Percentiles rank a stretch among this genome's conserved stretches.
These are phyloP conservation scores for Spathaspora girioi DNA, from an alignment of 805 yeast genomes.

Conservation along the genomic window DNA sequence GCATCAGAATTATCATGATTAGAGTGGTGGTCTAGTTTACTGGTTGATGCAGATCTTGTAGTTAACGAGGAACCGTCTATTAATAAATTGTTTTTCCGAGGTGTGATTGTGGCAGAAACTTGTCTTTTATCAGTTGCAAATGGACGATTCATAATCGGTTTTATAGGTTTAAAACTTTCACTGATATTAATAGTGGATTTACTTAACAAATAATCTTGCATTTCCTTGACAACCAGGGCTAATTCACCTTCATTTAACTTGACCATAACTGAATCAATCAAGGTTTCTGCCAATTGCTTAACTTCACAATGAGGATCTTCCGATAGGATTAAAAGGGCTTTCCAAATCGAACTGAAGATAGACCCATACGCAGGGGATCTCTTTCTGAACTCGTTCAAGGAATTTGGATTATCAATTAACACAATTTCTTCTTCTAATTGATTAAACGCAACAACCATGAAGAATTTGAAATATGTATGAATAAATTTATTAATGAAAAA, in stretches of 20 bases:
- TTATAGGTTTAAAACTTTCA: constrained; percentile 37
- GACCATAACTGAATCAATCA: constrained; percentile 69
- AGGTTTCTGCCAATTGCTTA: constrained; percentile 62
- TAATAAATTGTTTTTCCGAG: constrained; percentile 22
- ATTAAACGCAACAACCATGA: constrained; percentile 81
- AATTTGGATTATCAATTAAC: constrained; percentile 56
- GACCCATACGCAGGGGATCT: constrained; percentile 83
- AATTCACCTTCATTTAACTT: constrained; percentile 64
- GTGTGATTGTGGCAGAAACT: constrained; percentile 17
- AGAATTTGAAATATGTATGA: constrained; percentile 63
- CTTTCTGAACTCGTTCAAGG: constrained; percentile 61
- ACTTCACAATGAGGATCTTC: constrained; percentile 90
- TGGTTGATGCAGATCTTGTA: constrained; percentile 27
- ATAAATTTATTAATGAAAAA: constrained; percentile 75
- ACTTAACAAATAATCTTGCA: constrained; percentile 61
- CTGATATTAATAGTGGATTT: constrained; percentile 40
- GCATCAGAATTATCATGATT: constrained; percentile 12
- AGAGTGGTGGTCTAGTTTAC: constrained; percentile 12
- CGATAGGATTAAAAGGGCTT: constrained; percentile 70
- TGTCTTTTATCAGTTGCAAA: constrained; percentile 17
- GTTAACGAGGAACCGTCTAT: constrained; percentile 24
- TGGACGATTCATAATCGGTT: constrained; percentile 33
- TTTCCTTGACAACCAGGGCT: constrained; percentile 58
- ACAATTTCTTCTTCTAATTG: constrained; percentile 79
- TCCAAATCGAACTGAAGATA: constrained; percentile 83